Evolutionary conservation across 2,329 filamentous ascomycete species (phyloP), one percentile per base, ranked within the genome.

Genomic region (Diatrype stigma): DNA sequence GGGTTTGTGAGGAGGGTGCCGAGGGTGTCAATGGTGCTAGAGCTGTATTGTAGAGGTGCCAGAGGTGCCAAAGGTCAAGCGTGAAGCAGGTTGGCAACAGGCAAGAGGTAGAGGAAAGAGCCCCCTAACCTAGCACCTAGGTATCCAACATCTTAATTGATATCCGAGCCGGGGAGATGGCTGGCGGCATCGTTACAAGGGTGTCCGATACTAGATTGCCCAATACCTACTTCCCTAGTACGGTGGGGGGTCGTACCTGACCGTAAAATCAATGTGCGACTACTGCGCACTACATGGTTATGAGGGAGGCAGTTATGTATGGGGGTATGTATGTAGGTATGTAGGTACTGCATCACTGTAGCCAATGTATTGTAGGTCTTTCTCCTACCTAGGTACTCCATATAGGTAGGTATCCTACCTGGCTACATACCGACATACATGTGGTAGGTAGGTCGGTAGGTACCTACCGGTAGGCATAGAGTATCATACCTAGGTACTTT

Each of bases 231-330:
- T 40, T n/a, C n/a, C n/a, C n/a, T 40, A 17, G 37, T 40, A 40
- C 37, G 37, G 37, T 22, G 37, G 37, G 37, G 37, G 26, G 26
- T 30, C 10, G 26, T 30, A 19, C 37, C 12, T 17, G 37, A 40
- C 37, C 37, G 37, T 40, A 14, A 40, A 40, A 21, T 17, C 8
- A 19, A 12, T 21, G 17, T 40, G 19, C 37, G 16, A n/a, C 17
- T 37, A n/a, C n/a, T n/a, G n/a, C n/a, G n/a, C n/a, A n/a, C 45
- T 35, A 48, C 48, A 21, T 47, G 42, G 30, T 42, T 17, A 40
- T 14, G 12, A 6, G 6, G n/a, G 7, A n/a, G 6, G 45, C 14
- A 16, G 8, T 12, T 46, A 46, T 37, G 28, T 46, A 17, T 11
- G 38, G 38, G 7, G 38, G 38, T 42, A 42, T 16, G 38, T 42